Base-by-base conservation (phyloP, 192 early-diverging fungal genomes). In the Podila epicladia region DNA sequence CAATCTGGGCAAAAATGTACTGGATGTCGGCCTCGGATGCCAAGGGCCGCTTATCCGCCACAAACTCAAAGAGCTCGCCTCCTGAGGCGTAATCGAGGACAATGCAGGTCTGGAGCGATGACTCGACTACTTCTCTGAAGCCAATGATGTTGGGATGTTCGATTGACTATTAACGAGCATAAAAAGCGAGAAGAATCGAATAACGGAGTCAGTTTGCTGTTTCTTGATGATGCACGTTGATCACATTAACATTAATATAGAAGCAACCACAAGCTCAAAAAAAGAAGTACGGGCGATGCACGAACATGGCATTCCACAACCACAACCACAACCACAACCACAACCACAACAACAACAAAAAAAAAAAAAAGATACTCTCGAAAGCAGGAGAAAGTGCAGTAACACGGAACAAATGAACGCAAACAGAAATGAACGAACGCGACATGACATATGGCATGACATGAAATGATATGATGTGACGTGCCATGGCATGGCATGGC, bases 41-140 rank as follows among this genome's bases (percentile, higher is more conserved):
- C 58, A 77, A 28, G 26, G 73, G 69, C 20, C 58, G 62, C 64
- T 92, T 67, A 29, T 89, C 82, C 32, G 82, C 69, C 19, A 95
- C 91, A 67, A 85, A 89, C 53, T 95, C 92, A 76, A 92, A 95
- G 12, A 95, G 75, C 62, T 95, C 94, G 12, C 92, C 94, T 50
- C 92, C 93, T 33, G 85, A 74, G 7, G 90, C 85, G 83, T 92
- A 91, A 64, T 93, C 93, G 33, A 95, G 69, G 8, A 95, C 85
- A 24, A 95, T 80, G 66, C 91, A 94, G 45, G 87, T 72, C 49
- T 91, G 85, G 22, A 83, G 82, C 5, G 87, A 82, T 0, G 90
- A 93, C 62, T 93, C 91, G 62, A 93, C 83, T 1, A 86, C 87
- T 29, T 89, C 90, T 38, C 88, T 69, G 5, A 94, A 73, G 5